Evolutionary conservation across 257 asterid species (phyloP), one percentile per base, ranked within the genome.

Genomic region (Perilla frutescens): DNA sequence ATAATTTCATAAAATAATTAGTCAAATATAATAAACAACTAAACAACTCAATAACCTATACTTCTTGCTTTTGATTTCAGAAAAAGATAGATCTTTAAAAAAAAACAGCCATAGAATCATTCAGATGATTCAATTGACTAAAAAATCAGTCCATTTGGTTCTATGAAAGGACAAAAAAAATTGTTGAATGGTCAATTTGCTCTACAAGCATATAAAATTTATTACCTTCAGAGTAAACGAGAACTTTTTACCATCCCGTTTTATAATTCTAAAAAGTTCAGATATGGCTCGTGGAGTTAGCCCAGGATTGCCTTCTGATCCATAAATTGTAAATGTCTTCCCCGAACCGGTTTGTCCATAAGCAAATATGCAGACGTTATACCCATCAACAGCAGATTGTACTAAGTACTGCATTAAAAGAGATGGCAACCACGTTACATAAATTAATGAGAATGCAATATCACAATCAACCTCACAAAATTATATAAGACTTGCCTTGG

Each of bases 281-380:
- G 84, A 81, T 71, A 70, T 92, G 70, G 99, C 97, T 20, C 98
- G 92, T 62, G 97, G 98, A 67, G 99, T 95, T 61, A 95, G 90
- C 70, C 99, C 99, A 11, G 96, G 94, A 78, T 89, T 85, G 69
- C 71, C 72, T 61, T 90, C 97, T 15, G 98, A 84, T 71, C 99
- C 99, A 78, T 90, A 95, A 65, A 95, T 92, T 6, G 99, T 95
- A 66, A 90, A 88, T 64, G 99, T 95, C 82, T 95, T 95, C 76
- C 99, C 99, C 5, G 99, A 95, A 61, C 99, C 99, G 74, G 99
- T 95, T 88, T 95, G 99, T 2, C 99, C 99, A 45, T 95, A 95
- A 9, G 99, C 99, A 83, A 95, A 95, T 74, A 95, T 90, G 83
- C 99, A 95, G 5, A 95, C 97, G 31, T 92, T 95, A 79, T 76